Percentiles rank a stretch among this genome's conserved stretches.
These are phyloP conservation scores for Platismatia glauca DNA, from an alignment of 495 filamentous ascomycete genomes.

Conservation along the genomic window DNA sequence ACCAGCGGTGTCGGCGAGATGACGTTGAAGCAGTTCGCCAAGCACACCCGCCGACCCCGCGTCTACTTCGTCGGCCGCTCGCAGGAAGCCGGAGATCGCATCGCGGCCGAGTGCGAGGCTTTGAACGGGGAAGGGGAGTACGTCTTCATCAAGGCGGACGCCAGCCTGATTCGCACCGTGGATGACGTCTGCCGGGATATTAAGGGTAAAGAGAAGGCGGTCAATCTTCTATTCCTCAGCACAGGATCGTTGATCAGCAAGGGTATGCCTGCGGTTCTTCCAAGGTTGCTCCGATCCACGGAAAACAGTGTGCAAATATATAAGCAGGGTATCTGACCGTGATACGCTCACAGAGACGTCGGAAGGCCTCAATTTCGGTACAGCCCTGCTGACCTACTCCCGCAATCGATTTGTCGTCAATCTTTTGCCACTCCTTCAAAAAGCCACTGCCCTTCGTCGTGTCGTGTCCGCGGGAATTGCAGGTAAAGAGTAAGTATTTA, in stretches of 20 bases:
- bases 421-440: constrained; percentile 50
- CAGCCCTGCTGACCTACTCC: constrained; percentile 50
- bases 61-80: constrained; percentile 42
- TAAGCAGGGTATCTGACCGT: neutral
- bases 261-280: neutral
- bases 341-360: constrained; percentile 38
- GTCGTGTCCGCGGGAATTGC: constrained; percentile 50
- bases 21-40: constrained; percentile 48
- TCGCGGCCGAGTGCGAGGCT: constrained; percentile 36
- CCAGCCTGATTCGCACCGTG: constrained; percentile 49
- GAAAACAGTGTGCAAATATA: neutral
- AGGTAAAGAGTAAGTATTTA: constrained; percentile 35
- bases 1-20: constrained; percentile 56
- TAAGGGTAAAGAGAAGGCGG: constrained; percentile 39
- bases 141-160: constrained; percentile 49
- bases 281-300: neutral
- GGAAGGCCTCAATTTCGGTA: constrained; percentile 48
- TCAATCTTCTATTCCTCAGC: constrained; percentile 54
- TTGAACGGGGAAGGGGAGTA: constrained; percentile 44
- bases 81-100: constrained; percentile 35
- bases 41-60: constrained; percentile 38
- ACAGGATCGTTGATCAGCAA: constrained; percentile 11
- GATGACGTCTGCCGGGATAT: constrained; percentile 53
- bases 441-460: constrained; percentile 40
- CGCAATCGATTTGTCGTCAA: constrained; percentile 55